Evolutionary conservation across 176 grass and related monocot genomes (phyloP).

Genomic region (Cenchrus purpureus): DNA sequence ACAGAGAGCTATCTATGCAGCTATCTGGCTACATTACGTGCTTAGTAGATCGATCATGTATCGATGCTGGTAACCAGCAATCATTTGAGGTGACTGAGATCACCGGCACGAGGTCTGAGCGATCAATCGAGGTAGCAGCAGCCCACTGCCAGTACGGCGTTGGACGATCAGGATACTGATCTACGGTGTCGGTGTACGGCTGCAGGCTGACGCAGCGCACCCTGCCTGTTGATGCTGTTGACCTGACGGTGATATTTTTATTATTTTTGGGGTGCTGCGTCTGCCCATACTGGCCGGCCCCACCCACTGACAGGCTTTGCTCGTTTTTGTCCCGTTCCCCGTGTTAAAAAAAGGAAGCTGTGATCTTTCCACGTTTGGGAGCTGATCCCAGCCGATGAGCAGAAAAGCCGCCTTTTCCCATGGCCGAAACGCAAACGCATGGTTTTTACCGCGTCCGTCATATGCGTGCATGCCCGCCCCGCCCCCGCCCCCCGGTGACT

Average conservation of each 20-base stretch:
- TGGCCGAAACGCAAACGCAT: background rate
- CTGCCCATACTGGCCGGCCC: slow-evolving; percentile 10
- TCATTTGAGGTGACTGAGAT: too few species aligned
- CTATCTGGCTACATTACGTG: too few species aligned
- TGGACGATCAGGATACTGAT: too few species aligned
- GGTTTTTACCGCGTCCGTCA: background rate
- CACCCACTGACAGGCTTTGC: slow-evolving; percentile 10
- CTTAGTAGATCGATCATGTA: too few species aligned
- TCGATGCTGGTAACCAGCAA: too few species aligned
- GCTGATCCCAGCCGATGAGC: background rate
- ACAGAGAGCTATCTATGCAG: too few species aligned
- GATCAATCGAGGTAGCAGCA: too few species aligned
- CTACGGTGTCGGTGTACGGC: background rate
- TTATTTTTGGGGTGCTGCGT: too few species aligned
- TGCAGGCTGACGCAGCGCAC: background rate
- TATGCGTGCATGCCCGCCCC: too few species aligned
- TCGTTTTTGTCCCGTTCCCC: slow-evolving; percentile 13
- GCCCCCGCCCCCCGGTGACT: background rate
- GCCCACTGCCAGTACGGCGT: too few species aligned
- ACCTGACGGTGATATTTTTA: slow-evolving; percentile 4
- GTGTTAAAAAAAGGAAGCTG: slow-evolving; percentile 21
- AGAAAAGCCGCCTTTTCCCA: background rate
- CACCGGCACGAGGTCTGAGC: too few species aligned
- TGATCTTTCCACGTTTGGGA: slow-evolving; percentile 15
- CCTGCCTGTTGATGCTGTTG: slow-evolving; percentile 8